phyloP scores from a whole-genome alignment of 1,284 basidiomycete species.

The Rhodotorula sp. region DNA sequence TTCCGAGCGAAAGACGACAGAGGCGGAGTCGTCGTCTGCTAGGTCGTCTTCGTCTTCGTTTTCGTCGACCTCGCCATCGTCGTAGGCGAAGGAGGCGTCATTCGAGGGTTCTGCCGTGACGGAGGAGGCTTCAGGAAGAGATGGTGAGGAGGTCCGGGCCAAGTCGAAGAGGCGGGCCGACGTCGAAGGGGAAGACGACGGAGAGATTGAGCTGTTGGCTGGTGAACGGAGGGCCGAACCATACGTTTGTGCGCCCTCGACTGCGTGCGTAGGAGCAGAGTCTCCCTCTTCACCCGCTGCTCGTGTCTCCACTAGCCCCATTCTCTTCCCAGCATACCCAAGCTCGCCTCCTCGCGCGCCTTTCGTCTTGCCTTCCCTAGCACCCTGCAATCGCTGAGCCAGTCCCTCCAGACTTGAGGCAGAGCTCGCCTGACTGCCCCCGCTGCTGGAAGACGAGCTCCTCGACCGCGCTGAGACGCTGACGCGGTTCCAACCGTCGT shows the following conservation, averaged over 20 bases:
- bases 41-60: conserved; percentile 15
- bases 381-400: conserved; percentile 6
- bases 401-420: conserved; percentile 24
- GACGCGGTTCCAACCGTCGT: background rate
- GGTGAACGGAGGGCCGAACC: too few species aligned
- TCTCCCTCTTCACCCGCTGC: too few species aligned
- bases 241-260: background rate
- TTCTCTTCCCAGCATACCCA: background rate
- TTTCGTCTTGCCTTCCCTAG: background rate
- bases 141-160: too few species aligned
- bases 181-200: background rate
- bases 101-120: too few species aligned
- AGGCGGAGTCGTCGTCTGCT: background rate
- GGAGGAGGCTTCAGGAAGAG: too few species aligned
- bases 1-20: background rate
- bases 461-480: background rate
- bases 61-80: conserved; percentile 9
- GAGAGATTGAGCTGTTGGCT: background rate
- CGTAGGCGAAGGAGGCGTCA: background rate
- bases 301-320: too few species aligned
- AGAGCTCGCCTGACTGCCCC: background rate
- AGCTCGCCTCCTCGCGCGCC: background rate
- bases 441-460: background rate
- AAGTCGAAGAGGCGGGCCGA: too few species aligned
- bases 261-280: too few species aligned